Percentiles rank a stretch among this genome's conserved stretches.
phyloP scores from a whole-genome alignment of 2,329 filamentous ascomycete species.

The Teratosphaeria nubilosa region DNA sequence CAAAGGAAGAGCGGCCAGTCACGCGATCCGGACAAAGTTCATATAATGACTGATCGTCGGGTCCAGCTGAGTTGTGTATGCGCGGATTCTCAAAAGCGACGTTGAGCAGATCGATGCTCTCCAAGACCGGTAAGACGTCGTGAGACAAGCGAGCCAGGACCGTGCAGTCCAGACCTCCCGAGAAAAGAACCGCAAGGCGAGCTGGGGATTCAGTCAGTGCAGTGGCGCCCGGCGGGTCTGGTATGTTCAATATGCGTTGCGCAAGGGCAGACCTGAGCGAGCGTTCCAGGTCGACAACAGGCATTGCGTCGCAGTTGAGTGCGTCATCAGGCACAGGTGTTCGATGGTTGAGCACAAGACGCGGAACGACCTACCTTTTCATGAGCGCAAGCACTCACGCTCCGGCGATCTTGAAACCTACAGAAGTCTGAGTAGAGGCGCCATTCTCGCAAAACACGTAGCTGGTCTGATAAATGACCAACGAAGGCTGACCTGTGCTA shows the following conservation, averaged over 20 bases:
- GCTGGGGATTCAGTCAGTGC: slow-evolving; percentile 20
- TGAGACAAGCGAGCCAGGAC: slow-evolving; percentile 72
- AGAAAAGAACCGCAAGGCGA: slow-evolving; percentile 74
- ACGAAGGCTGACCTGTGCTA: neutral
- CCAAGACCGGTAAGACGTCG: slow-evolving; percentile 57
- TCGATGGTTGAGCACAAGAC: slow-evolving; percentile 19
- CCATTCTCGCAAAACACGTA: neutral
- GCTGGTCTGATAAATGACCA: neutral
- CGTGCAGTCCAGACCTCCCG: slow-evolving; percentile 87
- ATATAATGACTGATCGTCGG: slow-evolving; percentile 40
- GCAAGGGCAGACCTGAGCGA: slow-evolving; percentile 18
- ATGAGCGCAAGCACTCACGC: slow-evolving; percentile 18
- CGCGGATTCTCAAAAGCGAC: slow-evolving; percentile 94
- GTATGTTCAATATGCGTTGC: slow-evolving; percentile 49
- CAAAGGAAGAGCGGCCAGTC: slow-evolving; percentile 70
- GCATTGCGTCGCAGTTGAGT: slow-evolving; percentile 12
- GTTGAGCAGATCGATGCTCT: slow-evolving; percentile 80
- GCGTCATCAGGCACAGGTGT: slow-evolving; percentile 1
- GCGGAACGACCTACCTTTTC: slow-evolving; percentile 24
- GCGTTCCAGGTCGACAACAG: slow-evolving; percentile 14
- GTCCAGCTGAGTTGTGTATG: slow-evolving; percentile 33
- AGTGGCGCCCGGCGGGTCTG: slow-evolving; percentile 26
- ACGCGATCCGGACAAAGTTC: slow-evolving; percentile 83
- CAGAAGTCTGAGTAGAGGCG: slow-evolving; percentile 1
- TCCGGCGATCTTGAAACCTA: slow-evolving; percentile 10